A percentile compares a stretch with the other conserved stretches of the same genome.
Conservation (phyloP, 2,329 filamentous ascomycete genomes). For the Thielaviopsis ethacetica region DNA sequence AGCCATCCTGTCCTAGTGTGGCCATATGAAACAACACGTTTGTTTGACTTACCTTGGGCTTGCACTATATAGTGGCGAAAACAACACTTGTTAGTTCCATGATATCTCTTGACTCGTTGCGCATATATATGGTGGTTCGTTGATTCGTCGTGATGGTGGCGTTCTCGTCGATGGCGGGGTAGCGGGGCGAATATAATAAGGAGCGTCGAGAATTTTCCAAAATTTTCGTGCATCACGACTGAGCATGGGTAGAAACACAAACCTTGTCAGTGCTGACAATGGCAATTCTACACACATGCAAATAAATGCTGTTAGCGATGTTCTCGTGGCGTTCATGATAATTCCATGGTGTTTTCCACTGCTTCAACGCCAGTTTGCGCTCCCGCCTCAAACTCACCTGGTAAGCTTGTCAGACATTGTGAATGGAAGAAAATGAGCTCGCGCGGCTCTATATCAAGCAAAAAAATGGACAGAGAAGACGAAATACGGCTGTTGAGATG, state of each 20-base stretch:
- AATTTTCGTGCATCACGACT: neutral
- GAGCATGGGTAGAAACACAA: constrained; percentile 22
- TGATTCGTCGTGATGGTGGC: neutral
- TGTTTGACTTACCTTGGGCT: constrained; percentile 51
- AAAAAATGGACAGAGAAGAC: neutral
- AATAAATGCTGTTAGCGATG: constrained; percentile 3
- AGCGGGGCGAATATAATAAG: constrained; percentile 17
- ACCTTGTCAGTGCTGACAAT: constrained; percentile 99
- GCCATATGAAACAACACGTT: neutral
- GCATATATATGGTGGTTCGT: neutral
- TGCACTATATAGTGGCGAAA: constrained; percentile 42
- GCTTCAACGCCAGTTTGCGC: neutral
- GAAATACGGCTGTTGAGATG: neutral
- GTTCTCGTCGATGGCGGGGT: constrained; percentile 19
- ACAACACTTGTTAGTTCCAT: neutral
- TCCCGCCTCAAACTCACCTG: constrained; percentile 43
- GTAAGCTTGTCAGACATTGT: constrained; percentile 88
- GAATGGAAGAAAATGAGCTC: constrained; percentile 14
- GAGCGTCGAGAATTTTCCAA: constrained; percentile 6
- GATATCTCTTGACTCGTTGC: neutral
- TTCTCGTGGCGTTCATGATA: neutral
- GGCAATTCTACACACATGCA: constrained; percentile 54
- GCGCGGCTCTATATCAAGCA: neutral
- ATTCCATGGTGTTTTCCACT: constrained; percentile 8
- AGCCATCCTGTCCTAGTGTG: constrained; percentile 7